phyloP scores from a whole-genome alignment of 1,284 basidiomycete species.

The Ceratorhiza oryzae-sativae region DNA sequence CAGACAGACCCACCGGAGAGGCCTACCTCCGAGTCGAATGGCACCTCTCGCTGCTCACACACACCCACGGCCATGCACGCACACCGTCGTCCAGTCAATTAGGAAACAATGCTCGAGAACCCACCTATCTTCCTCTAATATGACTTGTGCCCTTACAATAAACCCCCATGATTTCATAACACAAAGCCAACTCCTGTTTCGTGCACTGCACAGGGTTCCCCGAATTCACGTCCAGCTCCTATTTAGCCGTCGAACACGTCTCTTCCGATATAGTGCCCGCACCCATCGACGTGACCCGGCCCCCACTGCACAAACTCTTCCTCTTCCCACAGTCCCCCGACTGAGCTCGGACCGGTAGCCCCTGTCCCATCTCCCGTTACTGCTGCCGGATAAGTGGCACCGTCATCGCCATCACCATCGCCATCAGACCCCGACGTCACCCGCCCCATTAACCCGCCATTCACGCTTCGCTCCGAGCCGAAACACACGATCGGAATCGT shows the following conservation, averaged over 20 bases:
- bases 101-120: slow-evolving; percentile 5
- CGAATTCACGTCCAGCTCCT: background rate
- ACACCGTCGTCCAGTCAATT: slow-evolving; percentile 1
- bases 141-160: background rate
- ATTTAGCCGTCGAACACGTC: background rate
- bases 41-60: background rate
- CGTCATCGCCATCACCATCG: background rate
- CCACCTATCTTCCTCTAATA: background rate
- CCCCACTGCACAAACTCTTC: slow-evolving; percentile 27
- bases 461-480: slow-evolving; percentile 8
- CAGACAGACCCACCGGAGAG: too few species aligned
- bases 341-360: slow-evolving; percentile 20
- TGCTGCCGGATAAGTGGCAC: background rate
- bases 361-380: too few species aligned
- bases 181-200: background rate
- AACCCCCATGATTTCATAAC: background rate
- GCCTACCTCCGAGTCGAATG: background rate
- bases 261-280: slow-evolving; percentile 24
- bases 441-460: background rate
- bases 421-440: background rate
- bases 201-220: background rate
- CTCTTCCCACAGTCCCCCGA: slow-evolving; percentile 33
- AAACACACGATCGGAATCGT: slow-evolving; percentile 24
- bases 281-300: slow-evolving; percentile 21
- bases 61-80: background rate